Evolutionary conservation across 495 filamentous ascomycete species (phyloP), one percentile per base, ranked within the genome.

Genomic region (Friedmanniomyces endolithicus): DNA sequence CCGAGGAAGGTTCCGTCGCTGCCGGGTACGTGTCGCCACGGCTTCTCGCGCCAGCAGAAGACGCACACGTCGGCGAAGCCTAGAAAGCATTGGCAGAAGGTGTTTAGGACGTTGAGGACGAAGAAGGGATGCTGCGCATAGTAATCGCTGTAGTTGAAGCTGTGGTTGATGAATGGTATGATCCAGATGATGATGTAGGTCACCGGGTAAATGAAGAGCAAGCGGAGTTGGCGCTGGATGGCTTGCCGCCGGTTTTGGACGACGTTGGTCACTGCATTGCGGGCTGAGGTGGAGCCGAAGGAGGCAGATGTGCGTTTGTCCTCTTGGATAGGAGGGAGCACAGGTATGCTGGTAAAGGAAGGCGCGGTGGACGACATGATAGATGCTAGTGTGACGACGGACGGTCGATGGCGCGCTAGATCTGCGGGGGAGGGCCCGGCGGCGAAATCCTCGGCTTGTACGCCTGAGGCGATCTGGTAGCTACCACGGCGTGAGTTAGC

Each of bases 101-200:
- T 72, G 52, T 73, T 71, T n/a, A 81, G 52, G 43, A 78, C 65
- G 17, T 69, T 68, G n/a, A 88, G 64, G 52, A 69, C 72, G 44
- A 75, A 77, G 4, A 77, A 74, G 11, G 78, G 74, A 53, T 78
- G 59, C 20, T 63, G 56, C 16, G 70, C 71, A 46, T 71, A 77
- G 48, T 67, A 60, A 60, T 83, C 74, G 48, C 75, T 71, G 67
- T 82, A 86, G 37, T 75, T 72, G 35, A 81, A 60, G 50, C 76
- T 71, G 65, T 87, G 79, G 23, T 70, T 71, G 14, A 82, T 67
- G 63, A 88, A 85, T 12, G 85, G 84, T n/a, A 81, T 66, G 34
- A 84, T 64, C 85, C 85, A 89, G 67, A 85, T 77, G 24, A 80
- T 60, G n/a, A 82, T 72, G 70, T 88, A 88, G 48, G 82, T 71